Conservation (phyloP, 148 eudicot genomes). For the Simmondsia chinensis region DNA sequence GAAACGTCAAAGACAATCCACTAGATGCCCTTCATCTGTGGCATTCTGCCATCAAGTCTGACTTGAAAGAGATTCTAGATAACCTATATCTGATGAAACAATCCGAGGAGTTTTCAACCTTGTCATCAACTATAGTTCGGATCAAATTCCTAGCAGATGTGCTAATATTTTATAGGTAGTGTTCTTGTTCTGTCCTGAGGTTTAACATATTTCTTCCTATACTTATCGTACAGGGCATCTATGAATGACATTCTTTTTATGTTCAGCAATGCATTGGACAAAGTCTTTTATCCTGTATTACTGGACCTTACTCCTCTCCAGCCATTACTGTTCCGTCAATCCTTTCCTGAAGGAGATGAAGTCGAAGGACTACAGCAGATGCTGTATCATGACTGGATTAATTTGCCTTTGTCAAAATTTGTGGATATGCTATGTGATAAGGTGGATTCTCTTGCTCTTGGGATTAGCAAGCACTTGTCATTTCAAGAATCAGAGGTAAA, state of each 20-base stretch:
- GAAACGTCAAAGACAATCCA: conserved; percentile 19
- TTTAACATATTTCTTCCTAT: neutral
- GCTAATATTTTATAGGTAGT: conserved; percentile 64
- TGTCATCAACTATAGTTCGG: conserved; percentile 33
- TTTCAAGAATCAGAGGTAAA: conserved; percentile 72
- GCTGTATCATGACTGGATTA: conserved; percentile 28
- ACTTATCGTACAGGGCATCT: conserved; percentile 1
- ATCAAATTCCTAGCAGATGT: conserved; percentile 63
- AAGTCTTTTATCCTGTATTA: conserved; percentile 38
- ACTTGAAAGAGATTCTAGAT: conserved; percentile 35
- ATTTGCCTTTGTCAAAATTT: conserved; percentile 20
- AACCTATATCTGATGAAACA: conserved; percentile 40
- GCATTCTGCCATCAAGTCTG: conserved; percentile 58
- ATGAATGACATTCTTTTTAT: neutral
- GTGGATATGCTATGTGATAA: conserved; percentile 42
- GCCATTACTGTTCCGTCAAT: conserved; percentile 15
- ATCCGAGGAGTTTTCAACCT: conserved; percentile 24
- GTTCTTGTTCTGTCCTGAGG: conserved; percentile 2
- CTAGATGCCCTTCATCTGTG: conserved; percentile 45
- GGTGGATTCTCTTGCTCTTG: conserved; percentile 35
- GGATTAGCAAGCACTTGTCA: conserved; percentile 32
- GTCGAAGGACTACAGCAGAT: conserved; percentile 47
- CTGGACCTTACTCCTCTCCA: conserved; percentile 24
- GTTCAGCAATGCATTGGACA: conserved; percentile 61
- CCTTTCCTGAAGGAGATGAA: conserved; percentile 37